Evolutionary conservation across 352 stramenopile genomes (phyloP).

Genomic region (Phytophthora lateralis): DNA sequence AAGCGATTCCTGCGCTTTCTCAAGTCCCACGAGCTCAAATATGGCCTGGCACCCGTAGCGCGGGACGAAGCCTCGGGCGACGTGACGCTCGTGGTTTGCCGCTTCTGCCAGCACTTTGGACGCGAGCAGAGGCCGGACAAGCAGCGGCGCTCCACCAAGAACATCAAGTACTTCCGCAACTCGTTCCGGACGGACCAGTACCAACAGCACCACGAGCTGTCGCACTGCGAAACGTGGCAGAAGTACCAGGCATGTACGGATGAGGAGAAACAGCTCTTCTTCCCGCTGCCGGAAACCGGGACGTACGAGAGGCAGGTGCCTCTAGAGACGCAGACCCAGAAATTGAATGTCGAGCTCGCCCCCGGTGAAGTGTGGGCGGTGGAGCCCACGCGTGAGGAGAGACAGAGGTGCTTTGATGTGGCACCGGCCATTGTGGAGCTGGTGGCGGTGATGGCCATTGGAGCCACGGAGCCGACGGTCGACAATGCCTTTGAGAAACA

Average conservation of each 20-base stretch:
- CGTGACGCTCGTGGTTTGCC: constrained; percentile 59
- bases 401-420: constrained; percentile 34
- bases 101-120: constrained; percentile 72
- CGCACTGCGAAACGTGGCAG: constrained; percentile 54
- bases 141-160: constrained; percentile 63
- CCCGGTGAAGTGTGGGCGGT: constrained; percentile 35
- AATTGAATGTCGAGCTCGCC: constrained; percentile 28
- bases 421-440: constrained; percentile 33
- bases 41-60: constrained; percentile 53
- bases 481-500: constrained; percentile 27
- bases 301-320: constrained; percentile 6
- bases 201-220: constrained; percentile 67
- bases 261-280: constrained; percentile 55
- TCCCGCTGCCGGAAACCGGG: constrained; percentile 27
- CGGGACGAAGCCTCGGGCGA: constrained; percentile 45
- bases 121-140: constrained; percentile 57
- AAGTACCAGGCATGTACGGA: constrained; percentile 50
- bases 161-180: constrained; percentile 72
- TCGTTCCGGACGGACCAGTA: constrained; percentile 77
- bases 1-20: constrained; percentile 54
- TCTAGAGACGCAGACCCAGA: background rate
- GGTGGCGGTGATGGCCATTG: constrained; percentile 35
- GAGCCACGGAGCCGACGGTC: constrained; percentile 22
- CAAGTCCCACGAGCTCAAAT: constrained; percentile 56
- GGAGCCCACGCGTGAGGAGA: constrained; percentile 26